Percentiles rank a stretch among this genome's conserved stretches.
phyloP scores from a whole-genome alignment of 1,284 basidiomycete species.

The Ganoderma lucidum region DNA sequence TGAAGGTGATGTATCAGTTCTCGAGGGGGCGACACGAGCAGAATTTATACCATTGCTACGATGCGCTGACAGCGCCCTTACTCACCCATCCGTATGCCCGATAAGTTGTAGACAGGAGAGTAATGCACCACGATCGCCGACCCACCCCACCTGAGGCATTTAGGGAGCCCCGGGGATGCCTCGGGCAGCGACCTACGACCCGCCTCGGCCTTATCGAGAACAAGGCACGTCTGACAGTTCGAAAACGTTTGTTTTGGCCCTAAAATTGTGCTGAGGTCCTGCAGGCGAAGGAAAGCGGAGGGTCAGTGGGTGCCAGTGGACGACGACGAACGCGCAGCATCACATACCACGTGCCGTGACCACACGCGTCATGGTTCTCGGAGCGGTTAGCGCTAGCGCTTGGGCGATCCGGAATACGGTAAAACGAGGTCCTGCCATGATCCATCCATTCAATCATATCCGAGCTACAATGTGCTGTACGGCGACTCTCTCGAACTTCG shows the following conservation, averaged over 20 bases:
- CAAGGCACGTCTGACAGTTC: not conserved
- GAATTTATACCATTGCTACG: not conserved
- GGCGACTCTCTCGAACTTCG: not conserved
- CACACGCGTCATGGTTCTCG: not conserved
- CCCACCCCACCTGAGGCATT: not conserved
- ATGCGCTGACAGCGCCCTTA: not conserved
- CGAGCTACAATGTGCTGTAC: not conserved
- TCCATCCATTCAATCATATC: not conserved
- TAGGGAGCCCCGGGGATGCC: not conserved
- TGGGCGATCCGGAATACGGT: too few species aligned
- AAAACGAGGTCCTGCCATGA: not conserved
- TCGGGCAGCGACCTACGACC: not conserved
- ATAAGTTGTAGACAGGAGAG: not conserved
- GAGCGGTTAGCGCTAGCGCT: not conserved
- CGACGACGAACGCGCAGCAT: not conserved
- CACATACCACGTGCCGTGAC: not conserved
- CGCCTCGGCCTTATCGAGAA: not conserved
- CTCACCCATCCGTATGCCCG: conserved; percentile 1
- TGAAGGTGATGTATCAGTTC: not conserved
- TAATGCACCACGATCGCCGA: not conserved
- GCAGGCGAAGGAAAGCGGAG: not conserved
- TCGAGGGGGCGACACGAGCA: not conserved
- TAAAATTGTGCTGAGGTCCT: not conserved
- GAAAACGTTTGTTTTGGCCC: not conserved
- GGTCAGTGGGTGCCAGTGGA: not conserved